Evolutionary conservation across 1,284 basidiomycete genomes (phyloP).

Genomic region (Trametes hirsuta): DNA sequence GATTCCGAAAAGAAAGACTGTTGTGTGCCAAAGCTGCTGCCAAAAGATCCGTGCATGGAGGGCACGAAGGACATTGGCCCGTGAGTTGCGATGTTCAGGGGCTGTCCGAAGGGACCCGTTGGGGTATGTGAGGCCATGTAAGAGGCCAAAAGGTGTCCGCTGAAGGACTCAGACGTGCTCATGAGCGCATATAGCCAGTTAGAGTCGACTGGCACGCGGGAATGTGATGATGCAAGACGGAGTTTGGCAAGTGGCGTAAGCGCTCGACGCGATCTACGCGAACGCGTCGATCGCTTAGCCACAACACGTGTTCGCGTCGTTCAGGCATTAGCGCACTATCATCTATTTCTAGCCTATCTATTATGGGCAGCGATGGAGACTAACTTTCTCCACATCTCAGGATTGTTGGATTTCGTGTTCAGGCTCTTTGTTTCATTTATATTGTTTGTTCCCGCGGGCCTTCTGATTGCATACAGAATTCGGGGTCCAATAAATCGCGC

Average conservation of each 20-base stretch:
- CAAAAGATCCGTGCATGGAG: constrained; percentile 52
- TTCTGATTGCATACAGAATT: too few relatives aligned
- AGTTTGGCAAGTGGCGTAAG: neutral
- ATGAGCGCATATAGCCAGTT: constrained; percentile 15
- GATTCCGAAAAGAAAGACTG: constrained; percentile 29
- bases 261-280: constrained; percentile 14
- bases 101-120: constrained; percentile 39
- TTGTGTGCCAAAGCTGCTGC: constrained; percentile 19
- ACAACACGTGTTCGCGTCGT: constrained; percentile 6
- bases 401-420: too few relatives aligned
- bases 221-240: neutral
- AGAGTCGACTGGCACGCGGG: neutral
- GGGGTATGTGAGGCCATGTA: constrained; percentile 36
- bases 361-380: too few relatives aligned
- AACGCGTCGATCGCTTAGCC: constrained; percentile 14
- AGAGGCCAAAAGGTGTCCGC: constrained; percentile 50
- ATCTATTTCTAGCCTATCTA: too few relatives aligned
- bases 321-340: too few relatives aligned
- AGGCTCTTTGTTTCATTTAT: too few relatives aligned
- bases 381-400: too few relatives aligned
- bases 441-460: too few relatives aligned
- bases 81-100: constrained; percentile 43
- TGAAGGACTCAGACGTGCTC: constrained; percentile 52
- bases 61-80: constrained; percentile 63
- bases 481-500: too few relatives aligned